Conservation (phyloP, 192 early-diverging fungal species). For the Coemansia sp. region DNA sequence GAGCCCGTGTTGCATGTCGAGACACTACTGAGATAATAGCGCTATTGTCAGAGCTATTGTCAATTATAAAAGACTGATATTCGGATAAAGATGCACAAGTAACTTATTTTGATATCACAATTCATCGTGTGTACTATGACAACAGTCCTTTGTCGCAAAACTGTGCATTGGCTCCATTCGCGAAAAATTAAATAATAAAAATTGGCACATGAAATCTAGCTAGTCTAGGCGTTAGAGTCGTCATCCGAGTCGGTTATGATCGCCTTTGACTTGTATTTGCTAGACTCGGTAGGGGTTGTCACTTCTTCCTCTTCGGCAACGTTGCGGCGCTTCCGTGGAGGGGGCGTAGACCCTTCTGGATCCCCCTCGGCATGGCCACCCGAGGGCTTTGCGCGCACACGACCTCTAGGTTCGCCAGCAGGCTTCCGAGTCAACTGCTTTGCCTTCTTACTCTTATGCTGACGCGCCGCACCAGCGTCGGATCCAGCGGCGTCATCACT, state of each 20-base stretch:
- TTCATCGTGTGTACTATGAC: no score
- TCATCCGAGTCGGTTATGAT: constrained; percentile 26
- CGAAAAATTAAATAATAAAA: not conserved
- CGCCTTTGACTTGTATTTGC: constrained; percentile 41
- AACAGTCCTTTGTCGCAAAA: no score
- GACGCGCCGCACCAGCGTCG: not conserved
- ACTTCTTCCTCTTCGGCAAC: constrained; percentile 54
- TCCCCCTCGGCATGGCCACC: constrained; percentile 81
- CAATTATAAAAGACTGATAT: no score
- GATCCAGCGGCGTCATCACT: not conserved
- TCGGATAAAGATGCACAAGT: no score
- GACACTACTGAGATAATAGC: no score
- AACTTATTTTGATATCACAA: no score
- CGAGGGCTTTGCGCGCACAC: constrained; percentile 49
- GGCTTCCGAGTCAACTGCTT: not conserved
- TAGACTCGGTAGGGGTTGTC: constrained; percentile 55
- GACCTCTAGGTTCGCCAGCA: not conserved
- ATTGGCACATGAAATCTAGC: not conserved
- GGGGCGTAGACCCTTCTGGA: constrained; percentile 72
- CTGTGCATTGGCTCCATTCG: not conserved
- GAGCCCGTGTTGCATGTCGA: no score
- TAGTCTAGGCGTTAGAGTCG: not conserved
- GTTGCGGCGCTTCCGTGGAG: constrained; percentile 73
- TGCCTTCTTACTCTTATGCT: not conserved
- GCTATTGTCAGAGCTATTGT: no score